A percentile compares a stretch with the other conserved stretches of the same genome.
Evolutionary conservation across 2,329 filamentous ascomycete genomes (phyloP).

Genomic region (Fusarium udum): DNA sequence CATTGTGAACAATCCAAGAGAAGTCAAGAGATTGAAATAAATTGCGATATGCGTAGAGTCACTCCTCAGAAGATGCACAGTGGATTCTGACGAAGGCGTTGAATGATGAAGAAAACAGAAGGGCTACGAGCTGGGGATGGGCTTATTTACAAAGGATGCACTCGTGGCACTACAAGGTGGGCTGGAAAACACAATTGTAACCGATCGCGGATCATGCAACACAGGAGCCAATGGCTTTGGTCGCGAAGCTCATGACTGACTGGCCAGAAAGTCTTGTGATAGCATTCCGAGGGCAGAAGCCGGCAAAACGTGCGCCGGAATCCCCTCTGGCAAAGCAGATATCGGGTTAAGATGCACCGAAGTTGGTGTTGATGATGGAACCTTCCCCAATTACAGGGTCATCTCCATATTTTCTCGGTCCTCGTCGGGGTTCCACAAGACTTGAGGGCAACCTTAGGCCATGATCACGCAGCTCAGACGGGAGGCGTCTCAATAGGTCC

Average conservation of each 20-base stretch:
- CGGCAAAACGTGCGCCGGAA: constrained; percentile 27
- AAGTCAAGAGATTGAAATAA: background rate
- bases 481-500: constrained; percentile 12
- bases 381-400: constrained; percentile 19
- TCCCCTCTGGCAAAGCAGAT: constrained; percentile 23
- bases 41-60: background rate
- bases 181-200: constrained; percentile 17
- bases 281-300: constrained; percentile 2
- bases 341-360: constrained; percentile 36
- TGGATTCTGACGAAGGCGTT: background rate
- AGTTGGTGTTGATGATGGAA: constrained; percentile 29
- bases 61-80: background rate
- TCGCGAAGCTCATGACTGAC: constrained; percentile 12
- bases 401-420: constrained; percentile 36
- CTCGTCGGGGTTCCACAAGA: constrained; percentile 22
- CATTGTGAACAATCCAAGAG: constrained; percentile 47
- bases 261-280: constrained; percentile 30
- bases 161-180: constrained; percentile 24
- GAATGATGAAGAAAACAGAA: background rate
- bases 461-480: constrained; percentile 13
- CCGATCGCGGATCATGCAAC: constrained; percentile 19
- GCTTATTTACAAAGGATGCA: constrained; percentile 33
- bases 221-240: background rate
- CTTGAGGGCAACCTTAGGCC: background rate
- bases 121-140: constrained; percentile 17